phyloP scores from a whole-genome alignment of 2,329 filamentous ascomycete species.

The Sclerotinia sclerotiorum region DNA sequence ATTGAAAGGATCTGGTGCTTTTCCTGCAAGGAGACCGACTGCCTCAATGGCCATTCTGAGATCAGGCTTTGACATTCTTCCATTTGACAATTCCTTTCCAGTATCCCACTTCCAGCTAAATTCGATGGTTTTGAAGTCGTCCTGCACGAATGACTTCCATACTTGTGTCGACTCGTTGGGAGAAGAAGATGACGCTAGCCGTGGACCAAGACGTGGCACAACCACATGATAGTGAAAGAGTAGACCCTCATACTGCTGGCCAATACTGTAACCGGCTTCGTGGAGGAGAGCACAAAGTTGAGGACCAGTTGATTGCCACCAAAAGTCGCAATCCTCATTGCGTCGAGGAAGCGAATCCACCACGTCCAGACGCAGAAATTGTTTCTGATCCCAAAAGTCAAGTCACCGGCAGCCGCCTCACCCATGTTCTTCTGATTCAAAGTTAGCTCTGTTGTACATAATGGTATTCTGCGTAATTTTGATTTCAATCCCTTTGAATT shows the following conservation, averaged over 20 bases:
- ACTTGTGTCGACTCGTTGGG: background rate
- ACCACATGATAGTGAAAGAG: conserved; percentile 4
- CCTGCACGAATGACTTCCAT: conserved; percentile 10
- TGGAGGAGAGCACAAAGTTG: conserved; percentile 1
- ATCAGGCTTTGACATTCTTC: conserved; percentile 3
- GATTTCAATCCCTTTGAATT: background rate
- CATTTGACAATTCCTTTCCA: background rate
- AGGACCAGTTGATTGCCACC: conserved; percentile 7
- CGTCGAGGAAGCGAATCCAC: background rate
- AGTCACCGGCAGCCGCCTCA: background rate
- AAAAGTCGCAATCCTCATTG: background rate
- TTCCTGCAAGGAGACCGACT: background rate
- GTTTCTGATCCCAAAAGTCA: background rate
- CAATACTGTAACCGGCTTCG: background rate
- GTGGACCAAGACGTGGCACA: conserved; percentile 1
- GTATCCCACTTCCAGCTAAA: conserved; percentile 11
- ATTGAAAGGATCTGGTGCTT: background rate
- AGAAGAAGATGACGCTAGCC: background rate
- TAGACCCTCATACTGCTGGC: background rate
- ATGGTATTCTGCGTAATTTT: background rate
- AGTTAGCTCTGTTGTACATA: background rate
- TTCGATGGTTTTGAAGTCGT: conserved; percentile 9
- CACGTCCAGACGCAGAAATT: background rate
- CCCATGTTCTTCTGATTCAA: background rate
- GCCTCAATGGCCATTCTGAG: conserved; percentile 1